These are phyloP conservation scores for Ceratobasidium sp. DNA, from an alignment of 1,284 basidiomycete genomes.

Conservation along the genomic window DNA sequence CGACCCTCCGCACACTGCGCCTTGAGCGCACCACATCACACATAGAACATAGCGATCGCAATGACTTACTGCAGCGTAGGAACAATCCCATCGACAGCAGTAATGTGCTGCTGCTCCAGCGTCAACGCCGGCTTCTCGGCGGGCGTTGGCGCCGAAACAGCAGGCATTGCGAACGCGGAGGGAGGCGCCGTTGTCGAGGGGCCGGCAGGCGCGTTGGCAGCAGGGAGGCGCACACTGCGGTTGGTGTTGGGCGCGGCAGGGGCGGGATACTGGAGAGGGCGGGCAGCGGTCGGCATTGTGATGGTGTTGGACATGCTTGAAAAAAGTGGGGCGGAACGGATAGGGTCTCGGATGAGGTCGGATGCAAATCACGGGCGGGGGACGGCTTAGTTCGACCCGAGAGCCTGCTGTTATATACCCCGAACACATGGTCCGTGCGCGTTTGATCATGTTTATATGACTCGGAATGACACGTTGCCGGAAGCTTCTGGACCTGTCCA, in stretches of 20 bases:
- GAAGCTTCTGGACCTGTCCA: slow-evolving; percentile 32
- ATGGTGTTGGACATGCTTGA: slow-evolving; percentile 29
- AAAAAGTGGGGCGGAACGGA: slow-evolving; percentile 25
- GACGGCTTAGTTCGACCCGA: slow-evolving; percentile 19
- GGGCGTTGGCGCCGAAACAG: slow-evolving; percentile 42
- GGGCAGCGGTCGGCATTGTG: slow-evolving; percentile 40
- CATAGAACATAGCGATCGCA: slow-evolving; percentile 13
- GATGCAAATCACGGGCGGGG: slow-evolving; percentile 31
- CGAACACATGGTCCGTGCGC: slow-evolving; percentile 22
- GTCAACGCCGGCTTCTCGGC: slow-evolving; percentile 61
- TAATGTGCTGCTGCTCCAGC: slow-evolving; percentile 88
- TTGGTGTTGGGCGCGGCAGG: slow-evolving; percentile 31
- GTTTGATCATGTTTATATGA: slow-evolving; percentile 24
- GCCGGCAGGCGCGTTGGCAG: slow-evolving; percentile 12
- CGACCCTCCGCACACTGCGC: slow-evolving; percentile 3
- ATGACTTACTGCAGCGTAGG: slow-evolving; percentile 81
- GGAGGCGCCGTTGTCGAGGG: slow-evolving; percentile 27
- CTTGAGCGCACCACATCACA: slow-evolving; percentile 35
- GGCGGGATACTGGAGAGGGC: slow-evolving; percentile 25
- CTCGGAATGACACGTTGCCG: slow-evolving; percentile 26
- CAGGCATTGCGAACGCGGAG: slow-evolving; percentile 37
- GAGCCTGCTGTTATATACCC: slow-evolving; percentile 35
- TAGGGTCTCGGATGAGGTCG: slow-evolving; percentile 26
- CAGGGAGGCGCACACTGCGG: slow-evolving; percentile 28
- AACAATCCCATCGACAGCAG: slow-evolving; percentile 92